Conservation (phyloP, 106 monocot species). For the Narthecium ossifragum region DNA sequence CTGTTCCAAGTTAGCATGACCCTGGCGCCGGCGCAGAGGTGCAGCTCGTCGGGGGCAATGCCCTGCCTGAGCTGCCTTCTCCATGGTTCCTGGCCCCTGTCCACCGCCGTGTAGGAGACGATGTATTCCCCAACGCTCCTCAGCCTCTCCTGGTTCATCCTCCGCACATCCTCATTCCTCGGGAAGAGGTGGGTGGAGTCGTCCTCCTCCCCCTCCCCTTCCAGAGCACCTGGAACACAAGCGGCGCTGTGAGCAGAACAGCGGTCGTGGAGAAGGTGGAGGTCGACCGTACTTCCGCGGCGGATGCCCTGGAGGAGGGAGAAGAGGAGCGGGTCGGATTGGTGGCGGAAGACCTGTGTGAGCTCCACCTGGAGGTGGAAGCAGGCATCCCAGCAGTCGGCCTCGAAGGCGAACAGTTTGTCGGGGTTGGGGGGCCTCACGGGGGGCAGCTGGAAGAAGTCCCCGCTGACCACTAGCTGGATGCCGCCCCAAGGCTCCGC, state of each 20-base stretch:
- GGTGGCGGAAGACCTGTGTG: neutral
- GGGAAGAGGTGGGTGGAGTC: neutral
- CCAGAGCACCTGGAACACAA: too few species aligned
- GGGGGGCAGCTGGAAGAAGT: slow-evolving; percentile 3
- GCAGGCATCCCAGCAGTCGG: neutral
- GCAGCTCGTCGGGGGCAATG: neutral
- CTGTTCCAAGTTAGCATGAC: neutral
- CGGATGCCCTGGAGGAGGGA: neutral
- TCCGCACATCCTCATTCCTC: neutral
- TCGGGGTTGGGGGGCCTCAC: neutral
- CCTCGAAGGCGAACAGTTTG: slow-evolving; percentile 2
- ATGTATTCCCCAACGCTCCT: neutral
- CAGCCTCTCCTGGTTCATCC: neutral
- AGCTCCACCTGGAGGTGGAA: neutral
- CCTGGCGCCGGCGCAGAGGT: neutral
- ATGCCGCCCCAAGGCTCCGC: slow-evolving; percentile 1
- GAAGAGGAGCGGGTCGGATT: neutral
- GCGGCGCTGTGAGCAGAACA: too few species aligned
- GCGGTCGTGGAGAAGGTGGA: neutral
- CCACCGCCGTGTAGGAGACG: neutral
- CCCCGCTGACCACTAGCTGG: neutral
- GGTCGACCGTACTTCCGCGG: neutral
- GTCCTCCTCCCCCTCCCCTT: too few species aligned
- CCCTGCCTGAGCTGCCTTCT: neutral
- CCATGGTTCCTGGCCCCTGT: neutral